Evolutionary conservation across 306 rosid genomes (phyloP), one percentile per base, ranked within the genome.

Genomic region (Castanospermum australe): DNA sequence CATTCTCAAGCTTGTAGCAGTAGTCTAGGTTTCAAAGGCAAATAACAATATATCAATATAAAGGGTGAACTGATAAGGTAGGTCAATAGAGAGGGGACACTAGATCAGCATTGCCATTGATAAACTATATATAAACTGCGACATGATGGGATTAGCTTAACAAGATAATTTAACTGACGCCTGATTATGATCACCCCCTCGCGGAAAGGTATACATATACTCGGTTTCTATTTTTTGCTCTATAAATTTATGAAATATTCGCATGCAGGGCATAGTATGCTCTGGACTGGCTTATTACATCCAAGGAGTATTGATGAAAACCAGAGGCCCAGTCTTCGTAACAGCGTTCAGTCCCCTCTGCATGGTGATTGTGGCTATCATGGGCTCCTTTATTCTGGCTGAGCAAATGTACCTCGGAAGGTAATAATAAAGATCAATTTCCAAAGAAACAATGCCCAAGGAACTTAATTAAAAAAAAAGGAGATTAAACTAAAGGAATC

Each of bases 261-360:
- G n/a, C 20, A 41, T 89, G 91, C 93, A 93, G 99, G 99, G 94
- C 30, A 75, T 96, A 70, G 82, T 96, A 20, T 88, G 97, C 76
- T 96, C 99, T 1, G 99, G 97, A 60, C 84, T 96, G 36, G 91
- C 98, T 73, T 93, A 96, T 79, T 96, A 93, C 86, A 93, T 96
- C 52, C 98, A 96, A 87, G 99, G 99, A 83, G 75, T 84, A 17
- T 91, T 96, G 11, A 93, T 96, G 98, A 89, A 81, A 87, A 81
- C 80, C 9, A 88, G 92, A 90, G 99, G 99, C 6, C 98, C 99
- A 3, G 97, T 96, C 8, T 96, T 89, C 82, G 96, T 96, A 48
- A 93, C 99, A 67, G 91, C 99, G 0, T 96, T 96, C 66, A 89
- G 60, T 79, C 98, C 97, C 4, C 84, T 93, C 2, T 65, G 97